Evolutionary conservation across 306 rosid species (phyloP), one percentile per base, ranked within the genome.

Genomic region (Pterocarpus macrocarpus): DNA sequence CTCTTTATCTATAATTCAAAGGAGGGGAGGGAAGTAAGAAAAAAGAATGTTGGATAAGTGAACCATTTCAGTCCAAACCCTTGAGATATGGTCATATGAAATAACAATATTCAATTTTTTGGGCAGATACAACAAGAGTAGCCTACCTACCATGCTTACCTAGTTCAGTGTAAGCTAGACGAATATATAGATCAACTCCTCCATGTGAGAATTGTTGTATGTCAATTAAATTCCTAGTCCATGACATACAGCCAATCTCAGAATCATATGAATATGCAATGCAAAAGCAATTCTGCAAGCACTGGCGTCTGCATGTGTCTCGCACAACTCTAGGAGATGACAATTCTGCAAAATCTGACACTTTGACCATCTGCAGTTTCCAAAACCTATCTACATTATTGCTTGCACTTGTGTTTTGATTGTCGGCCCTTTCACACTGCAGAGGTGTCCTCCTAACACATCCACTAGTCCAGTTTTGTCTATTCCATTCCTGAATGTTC

Each of bases 141-240:
- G 28, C 28, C 28, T 22, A 22, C 28, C 28, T 22, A 22, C 28
- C 28, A 22, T 39, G 36, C 35, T 14, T 71, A 83, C 75, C 77
- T 1, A 65, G 76, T 28, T 83, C 87, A 1, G 66, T 36, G 15
- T 73, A 4, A 7, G 87, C 61, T 35, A 78, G 5, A 5, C 77
- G 87, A 49, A 83, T 3, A 43, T 78, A 67, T 10, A 79, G 83
- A 56, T 73, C 81, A 36, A 45, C 22, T 58, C 87, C 87, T 15
- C 77, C 83, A 11, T 5, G 7, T 3, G 79, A 22, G 30, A 70
- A 77, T 2, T 83, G 79, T 33, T 15, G 67, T 11, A 79, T 58
- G 55, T 78, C 83, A 30, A 58, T 28, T 14, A 67, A 8, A 1
- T 62, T 22, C 64, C 65, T 8, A 7, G 8, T 45, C 83, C 83